Conservation (phyloP, 2,329 filamentous ascomycete genomes). For the Fusarium pseudonygamai region DNA sequence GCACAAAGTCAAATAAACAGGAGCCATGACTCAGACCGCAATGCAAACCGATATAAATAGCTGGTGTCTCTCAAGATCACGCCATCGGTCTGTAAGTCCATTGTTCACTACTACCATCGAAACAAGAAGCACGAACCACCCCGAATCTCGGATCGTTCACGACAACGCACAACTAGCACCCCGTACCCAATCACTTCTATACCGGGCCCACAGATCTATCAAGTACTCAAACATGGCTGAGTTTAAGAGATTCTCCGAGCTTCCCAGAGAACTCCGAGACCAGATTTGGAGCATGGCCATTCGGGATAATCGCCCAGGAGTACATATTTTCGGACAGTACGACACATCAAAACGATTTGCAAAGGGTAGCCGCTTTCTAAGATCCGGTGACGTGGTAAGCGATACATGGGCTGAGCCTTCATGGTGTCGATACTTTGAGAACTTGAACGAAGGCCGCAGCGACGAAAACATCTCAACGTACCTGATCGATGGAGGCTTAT, state of each 20-base stretch:
- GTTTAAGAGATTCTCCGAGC: neutral
- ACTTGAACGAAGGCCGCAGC: neutral
- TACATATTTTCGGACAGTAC: neutral
- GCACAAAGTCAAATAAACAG: neutral
- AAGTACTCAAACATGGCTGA: neutral
- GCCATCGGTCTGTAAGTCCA: neutral
- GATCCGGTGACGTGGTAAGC: no score
- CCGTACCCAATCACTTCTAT: neutral
- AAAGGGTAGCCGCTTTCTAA: no score
- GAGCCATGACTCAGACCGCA: neutral
- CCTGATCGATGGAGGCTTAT: slow-evolving; percentile 12
- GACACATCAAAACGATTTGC: no score
- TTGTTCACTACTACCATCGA: no score
- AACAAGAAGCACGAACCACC: neutral
- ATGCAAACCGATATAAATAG: neutral
- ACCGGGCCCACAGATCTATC: neutral
- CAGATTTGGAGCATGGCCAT: slow-evolving; percentile 6
- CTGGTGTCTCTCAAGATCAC: neutral
- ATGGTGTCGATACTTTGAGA: neutral
- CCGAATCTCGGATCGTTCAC: neutral
- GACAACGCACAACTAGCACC: neutral
- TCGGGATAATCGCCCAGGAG: neutral
- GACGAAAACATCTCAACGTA: slow-evolving; percentile 5
- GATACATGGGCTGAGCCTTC: neutral
- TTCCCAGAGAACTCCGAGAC: slow-evolving; percentile 1